These are phyloP conservation scores for Rhexocercosporidium sp. DNA, from an alignment of 2,329 filamentous ascomycete species.

Conservation along the genomic window DNA sequence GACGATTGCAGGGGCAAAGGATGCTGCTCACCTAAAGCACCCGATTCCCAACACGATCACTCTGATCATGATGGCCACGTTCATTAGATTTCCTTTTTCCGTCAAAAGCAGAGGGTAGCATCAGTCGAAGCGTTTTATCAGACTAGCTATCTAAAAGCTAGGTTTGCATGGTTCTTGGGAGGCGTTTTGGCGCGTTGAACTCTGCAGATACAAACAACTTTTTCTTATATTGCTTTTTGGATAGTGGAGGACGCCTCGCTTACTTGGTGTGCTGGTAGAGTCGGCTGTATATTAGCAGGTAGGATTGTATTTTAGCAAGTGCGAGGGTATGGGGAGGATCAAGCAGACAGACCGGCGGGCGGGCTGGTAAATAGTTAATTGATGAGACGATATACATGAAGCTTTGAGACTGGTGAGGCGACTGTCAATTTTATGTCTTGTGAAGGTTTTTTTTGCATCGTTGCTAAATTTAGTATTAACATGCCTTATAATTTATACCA, in stretches of 20 bases:
- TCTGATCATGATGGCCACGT: slow-evolving; percentile 39
- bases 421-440: not conserved
- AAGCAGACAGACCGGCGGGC: not conserved
- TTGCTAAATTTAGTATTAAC: not conserved
- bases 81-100: slow-evolving; percentile 36
- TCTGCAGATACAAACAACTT: not conserved
- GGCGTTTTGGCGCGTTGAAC: slow-evolving; percentile 2
- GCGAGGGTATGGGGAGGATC: not conserved
- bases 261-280: not conserved
- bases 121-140: not conserved
- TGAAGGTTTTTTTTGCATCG: not conserved
- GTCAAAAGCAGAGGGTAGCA: not conserved
- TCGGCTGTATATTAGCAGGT: slow-evolving; percentile 3
- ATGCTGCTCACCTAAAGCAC: slow-evolving; percentile 38
- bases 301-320: slow-evolving; percentile 3
- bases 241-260: no score
- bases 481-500: not conserved
- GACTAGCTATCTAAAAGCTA: not conserved
- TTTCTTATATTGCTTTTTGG: no score
- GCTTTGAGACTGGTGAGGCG: not conserved
- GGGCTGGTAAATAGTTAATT: not conserved
- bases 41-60: slow-evolving; percentile 35
- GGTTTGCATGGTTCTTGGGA: not conserved
- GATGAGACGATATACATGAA: not conserved
- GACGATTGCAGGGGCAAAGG: slow-evolving; percentile 43